These are phyloP conservation scores for Rosa rugosa DNA, from an alignment of 306 rosid genomes.

Conservation along the genomic window DNA sequence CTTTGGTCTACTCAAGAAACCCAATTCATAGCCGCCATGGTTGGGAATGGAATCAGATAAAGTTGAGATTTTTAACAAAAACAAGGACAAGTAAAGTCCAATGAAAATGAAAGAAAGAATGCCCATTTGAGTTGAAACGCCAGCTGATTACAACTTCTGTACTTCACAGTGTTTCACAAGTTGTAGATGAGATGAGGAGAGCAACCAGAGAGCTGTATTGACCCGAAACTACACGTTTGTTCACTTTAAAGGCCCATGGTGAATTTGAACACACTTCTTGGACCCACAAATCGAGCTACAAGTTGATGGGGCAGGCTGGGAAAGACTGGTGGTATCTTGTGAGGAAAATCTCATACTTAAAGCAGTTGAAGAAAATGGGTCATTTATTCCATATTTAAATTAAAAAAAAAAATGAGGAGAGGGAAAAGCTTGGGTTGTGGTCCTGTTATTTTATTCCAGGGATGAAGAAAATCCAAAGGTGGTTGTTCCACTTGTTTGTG, in stretches of 20 bases:
- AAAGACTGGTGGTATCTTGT: background rate
- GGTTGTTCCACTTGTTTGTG: no score
- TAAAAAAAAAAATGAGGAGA: constrained; percentile 19
- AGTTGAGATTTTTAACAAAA: constrained; percentile 17
- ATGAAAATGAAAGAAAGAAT: background rate
- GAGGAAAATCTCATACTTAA: background rate
- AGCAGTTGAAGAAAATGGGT: background rate
- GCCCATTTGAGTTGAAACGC: constrained; percentile 14
- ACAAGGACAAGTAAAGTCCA: constrained; percentile 4
- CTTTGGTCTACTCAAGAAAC: constrained; percentile 39
- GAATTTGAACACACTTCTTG: background rate
- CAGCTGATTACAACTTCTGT: background rate
- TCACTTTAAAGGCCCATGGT: background rate
- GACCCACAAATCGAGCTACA: background rate
- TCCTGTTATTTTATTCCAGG: background rate
- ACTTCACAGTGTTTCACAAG: no score
- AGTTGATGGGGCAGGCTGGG: background rate
- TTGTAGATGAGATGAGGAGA: background rate
- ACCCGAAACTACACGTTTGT: background rate
- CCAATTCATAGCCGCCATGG: constrained; percentile 27
- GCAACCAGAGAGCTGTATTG: background rate
- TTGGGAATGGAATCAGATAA: constrained; percentile 30
- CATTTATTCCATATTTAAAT: no score
- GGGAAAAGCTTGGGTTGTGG: no score
- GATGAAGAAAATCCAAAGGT: background rate